These are phyloP conservation scores for Kwoniella bestiolae DNA, from an alignment of 768 basidiomycete species.

Conservation along the genomic window DNA sequence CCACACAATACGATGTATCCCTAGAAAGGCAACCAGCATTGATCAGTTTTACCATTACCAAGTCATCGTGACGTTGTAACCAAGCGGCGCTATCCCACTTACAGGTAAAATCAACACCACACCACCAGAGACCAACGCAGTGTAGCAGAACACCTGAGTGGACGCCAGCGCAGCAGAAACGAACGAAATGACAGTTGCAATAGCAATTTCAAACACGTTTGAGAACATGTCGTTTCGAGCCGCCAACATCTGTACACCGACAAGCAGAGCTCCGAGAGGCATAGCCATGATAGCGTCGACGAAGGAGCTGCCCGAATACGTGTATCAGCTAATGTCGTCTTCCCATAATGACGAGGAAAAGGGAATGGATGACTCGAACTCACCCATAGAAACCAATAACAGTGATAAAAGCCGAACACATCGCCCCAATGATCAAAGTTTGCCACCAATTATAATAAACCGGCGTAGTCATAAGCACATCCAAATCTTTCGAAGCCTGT, in stretches of 20 bases:
- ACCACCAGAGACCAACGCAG: slow-evolving; percentile 74
- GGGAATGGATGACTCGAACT: no score
- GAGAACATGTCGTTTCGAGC: slow-evolving; percentile 76
- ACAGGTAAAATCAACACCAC: slow-evolving; percentile 82
- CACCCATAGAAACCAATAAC: slow-evolving; percentile 54
- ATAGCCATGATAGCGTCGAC: slow-evolving; percentile 74
- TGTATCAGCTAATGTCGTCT: not conserved
- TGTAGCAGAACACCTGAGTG: slow-evolving; percentile 74
- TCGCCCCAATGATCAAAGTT: slow-evolving; percentile 71
- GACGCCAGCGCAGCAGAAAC: slow-evolving; percentile 73
- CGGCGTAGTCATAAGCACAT: slow-evolving; percentile 70
- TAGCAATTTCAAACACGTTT: slow-evolving; percentile 74
- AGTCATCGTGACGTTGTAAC: not conserved
- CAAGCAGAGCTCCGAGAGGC: slow-evolving; percentile 76
- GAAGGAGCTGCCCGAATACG: slow-evolving; percentile 63
- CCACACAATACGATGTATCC: slow-evolving; percentile 62
- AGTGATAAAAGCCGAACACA: slow-evolving; percentile 74
- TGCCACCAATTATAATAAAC: slow-evolving; percentile 68
- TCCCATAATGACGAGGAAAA: no score
- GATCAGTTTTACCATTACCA: not conserved
- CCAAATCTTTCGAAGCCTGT: slow-evolving; percentile 71
- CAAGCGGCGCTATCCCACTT: slow-evolving; percentile 36
- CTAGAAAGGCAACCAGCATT: slow-evolving; percentile 11
- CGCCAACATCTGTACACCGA: slow-evolving; percentile 72
- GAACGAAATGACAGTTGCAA: slow-evolving; percentile 79